Evolutionary conservation across 2,329 filamentous ascomycete genomes (phyloP).

Genomic region (Penicillium sp.): DNA sequence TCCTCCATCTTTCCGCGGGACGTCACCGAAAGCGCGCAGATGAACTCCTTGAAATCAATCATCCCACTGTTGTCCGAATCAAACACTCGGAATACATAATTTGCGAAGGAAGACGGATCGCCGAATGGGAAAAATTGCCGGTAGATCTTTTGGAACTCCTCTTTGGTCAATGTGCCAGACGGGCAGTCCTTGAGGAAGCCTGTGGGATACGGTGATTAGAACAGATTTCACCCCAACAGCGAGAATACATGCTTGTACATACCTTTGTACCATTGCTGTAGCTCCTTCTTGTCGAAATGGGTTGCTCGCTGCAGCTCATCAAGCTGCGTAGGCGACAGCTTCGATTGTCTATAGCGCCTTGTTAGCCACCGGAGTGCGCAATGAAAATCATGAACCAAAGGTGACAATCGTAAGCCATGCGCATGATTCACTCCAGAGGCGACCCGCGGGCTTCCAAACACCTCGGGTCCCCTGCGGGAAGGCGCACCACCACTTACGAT

Average conservation of each 20-base stretch:
- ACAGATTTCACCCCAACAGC: neutral
- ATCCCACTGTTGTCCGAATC: slow-evolving; percentile 95
- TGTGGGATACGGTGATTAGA: slow-evolving; percentile 42
- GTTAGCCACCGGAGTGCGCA: neutral
- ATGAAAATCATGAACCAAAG: neutral
- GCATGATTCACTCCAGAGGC: neutral
- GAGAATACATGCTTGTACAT: slow-evolving; percentile 9
- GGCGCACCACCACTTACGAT: slow-evolving; percentile 32
- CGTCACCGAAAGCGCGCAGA: slow-evolving; percentile 94
- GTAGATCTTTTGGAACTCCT: slow-evolving; percentile 99
- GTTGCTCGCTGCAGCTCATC: slow-evolving; percentile 93
- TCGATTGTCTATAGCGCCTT: slow-evolving; percentile 73
- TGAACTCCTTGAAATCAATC: slow-evolving; percentile 99
- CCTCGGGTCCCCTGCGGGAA: neutral
- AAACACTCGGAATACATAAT: slow-evolving; percentile 99
- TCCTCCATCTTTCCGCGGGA: slow-evolving; percentile 98
- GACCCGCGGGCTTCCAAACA: neutral
- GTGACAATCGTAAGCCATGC: neutral
- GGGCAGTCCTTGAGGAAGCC: slow-evolving; percentile 98
- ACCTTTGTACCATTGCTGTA: slow-evolving; percentile 99
- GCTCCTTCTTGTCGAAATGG: slow-evolving; percentile 98
- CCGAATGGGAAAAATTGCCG: slow-evolving; percentile 99
- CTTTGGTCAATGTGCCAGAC: slow-evolving; percentile 92
- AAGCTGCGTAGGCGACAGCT: slow-evolving; percentile 95
- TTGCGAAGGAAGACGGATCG: slow-evolving; percentile 93